Base-by-base conservation (phyloP, 2,329 filamentous ascomycete genomes). In the Ceratocystis variospora region DNA sequence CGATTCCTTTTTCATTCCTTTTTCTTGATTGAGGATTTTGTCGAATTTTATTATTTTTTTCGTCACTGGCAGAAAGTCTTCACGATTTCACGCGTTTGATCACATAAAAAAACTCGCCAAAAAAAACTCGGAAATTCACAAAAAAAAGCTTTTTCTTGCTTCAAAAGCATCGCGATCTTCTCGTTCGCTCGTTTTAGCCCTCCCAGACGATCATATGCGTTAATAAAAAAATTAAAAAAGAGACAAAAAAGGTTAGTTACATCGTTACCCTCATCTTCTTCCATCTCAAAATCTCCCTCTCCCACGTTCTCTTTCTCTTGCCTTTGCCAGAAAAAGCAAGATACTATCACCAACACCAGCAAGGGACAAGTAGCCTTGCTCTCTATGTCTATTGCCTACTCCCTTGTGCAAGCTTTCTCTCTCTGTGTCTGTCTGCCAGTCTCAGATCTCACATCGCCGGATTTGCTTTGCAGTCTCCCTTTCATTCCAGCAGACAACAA, bases 401-500 rank as follows among this genome's bases (percentile, higher is more conserved):
- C 37, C 37, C 37, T 41, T 41, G 37, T 41, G 37, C 37, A 41
- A 41, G 37, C 37, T 41, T 41, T 41, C 37, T 41, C 10, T 41
- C 37, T 10, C 25, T n/a, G 5, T 37, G 31, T 37, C 17, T 37
- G 17, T 28, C 17, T 37, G 31, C 5, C 53, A 57, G 53, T 57
- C 25, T 57, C 53, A 33, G 17, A 57, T 57, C 17, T n/a, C 55
- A 37, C 22, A 15, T 37, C 31, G 8, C 7, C 46, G 31, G 46
- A 31, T 55, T 55, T 64, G 46, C 62, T 53, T 50, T 53, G 8
- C 6, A 19, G 28, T 12, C 62, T 64, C 46, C 62, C 62, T 64
- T 55, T 37, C 62, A 64, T 64, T 53, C 62, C 62, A 64, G 45
- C n/a, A 41, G 10, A 5, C 37, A 15, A 15, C 37, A 41, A 41